phyloP scores from a whole-genome alignment of 176 grass and related monocot species.

The Aechmea fasciata region DNA sequence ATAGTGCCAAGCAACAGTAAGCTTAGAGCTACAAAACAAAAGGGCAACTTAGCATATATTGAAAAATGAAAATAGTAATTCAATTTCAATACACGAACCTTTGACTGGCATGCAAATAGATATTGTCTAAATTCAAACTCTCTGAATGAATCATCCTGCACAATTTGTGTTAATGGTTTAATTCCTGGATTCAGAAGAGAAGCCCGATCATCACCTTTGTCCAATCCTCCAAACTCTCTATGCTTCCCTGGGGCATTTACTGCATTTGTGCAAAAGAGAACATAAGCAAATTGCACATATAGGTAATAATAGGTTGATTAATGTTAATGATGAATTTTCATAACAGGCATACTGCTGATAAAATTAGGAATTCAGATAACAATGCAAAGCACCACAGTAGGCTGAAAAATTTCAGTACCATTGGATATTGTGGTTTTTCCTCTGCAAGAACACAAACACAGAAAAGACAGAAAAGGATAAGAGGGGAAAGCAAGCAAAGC shows the following conservation, averaged over 20 bases:
- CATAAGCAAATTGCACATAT: conserved; percentile 12
- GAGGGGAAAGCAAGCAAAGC: background rate
- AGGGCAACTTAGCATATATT: background rate
- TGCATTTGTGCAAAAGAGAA: conserved; percentile 18
- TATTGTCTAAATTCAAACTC: conserved; percentile 99
- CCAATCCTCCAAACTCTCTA: conserved; percentile 92
- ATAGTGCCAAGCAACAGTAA: background rate
- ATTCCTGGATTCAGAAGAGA: conserved; percentile 76
- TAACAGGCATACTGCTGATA: background rate
- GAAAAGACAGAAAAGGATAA: conserved; percentile 10
- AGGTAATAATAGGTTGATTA: background rate
- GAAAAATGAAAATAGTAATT: background rate
- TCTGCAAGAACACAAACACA: background rate
- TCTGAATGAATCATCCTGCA: conserved; percentile 85
- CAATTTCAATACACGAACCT: conserved; percentile 42
- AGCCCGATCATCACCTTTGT: conserved; percentile 89
- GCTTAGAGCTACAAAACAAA: no score
- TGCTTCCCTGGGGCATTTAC: conserved; percentile 69
- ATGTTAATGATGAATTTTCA: background rate
- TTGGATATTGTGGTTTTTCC: background rate
- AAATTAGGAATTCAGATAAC: no score
- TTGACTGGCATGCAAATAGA: conserved; percentile 95
- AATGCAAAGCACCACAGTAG: background rate
- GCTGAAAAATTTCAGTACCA: conserved; percentile 2
- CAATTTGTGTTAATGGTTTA: conserved; percentile 81